These are phyloP conservation scores for Zygosaccharomyces bisporus DNA, from an alignment of 805 yeast genomes.

Conservation along the genomic window DNA sequence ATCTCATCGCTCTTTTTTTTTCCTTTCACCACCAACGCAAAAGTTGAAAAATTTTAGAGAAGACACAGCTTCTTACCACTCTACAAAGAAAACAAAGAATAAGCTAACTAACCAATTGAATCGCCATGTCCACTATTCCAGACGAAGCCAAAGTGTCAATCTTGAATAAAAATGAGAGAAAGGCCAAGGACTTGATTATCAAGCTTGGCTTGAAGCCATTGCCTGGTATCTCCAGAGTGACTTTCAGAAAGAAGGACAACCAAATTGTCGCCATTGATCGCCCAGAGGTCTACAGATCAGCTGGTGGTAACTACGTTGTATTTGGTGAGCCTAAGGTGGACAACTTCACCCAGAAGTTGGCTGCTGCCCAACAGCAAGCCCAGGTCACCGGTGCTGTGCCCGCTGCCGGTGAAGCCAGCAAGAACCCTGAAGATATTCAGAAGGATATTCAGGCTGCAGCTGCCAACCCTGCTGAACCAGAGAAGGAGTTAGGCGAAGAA, in stretches of 20 bases:
- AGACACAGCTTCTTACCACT: neutral
- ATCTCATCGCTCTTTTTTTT: slow-evolving; percentile 46
- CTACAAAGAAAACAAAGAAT: neutral
- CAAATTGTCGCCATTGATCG: slow-evolving; percentile 83
- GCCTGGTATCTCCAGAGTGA: slow-evolving; percentile 91
- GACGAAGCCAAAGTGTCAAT: slow-evolving; percentile 45
- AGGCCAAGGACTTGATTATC: slow-evolving; percentile 86
- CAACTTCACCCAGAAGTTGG: slow-evolving; percentile 84
- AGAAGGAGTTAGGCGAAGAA: slow-evolving; percentile 56
- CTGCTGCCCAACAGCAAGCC: slow-evolving; percentile 69
- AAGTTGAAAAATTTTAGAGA: slow-evolving; percentile 4
- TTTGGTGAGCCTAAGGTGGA: slow-evolving; percentile 98
- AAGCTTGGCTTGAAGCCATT: slow-evolving; percentile 87
- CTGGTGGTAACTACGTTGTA: slow-evolving; percentile 89
- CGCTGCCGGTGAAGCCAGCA: slow-evolving; percentile 47
- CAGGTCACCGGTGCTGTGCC: slow-evolving; percentile 45
- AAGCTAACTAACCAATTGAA: neutral
- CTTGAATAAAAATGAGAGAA: slow-evolving; percentile 87
- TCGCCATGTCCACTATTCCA: slow-evolving; percentile 30
- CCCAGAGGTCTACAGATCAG: slow-evolving; percentile 94
- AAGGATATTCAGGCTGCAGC: slow-evolving; percentile 76
- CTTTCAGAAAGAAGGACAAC: slow-evolving; percentile 91
- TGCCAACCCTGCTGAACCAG: slow-evolving; percentile 38
- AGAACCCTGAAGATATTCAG: slow-evolving; percentile 74
- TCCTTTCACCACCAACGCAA: neutral